Percentiles rank a stretch among this genome's conserved stretches.
Evolutionary conservation across 2,329 filamentous ascomycete genomes (phyloP).

Genomic region (Colletotrichum trifolii): DNA sequence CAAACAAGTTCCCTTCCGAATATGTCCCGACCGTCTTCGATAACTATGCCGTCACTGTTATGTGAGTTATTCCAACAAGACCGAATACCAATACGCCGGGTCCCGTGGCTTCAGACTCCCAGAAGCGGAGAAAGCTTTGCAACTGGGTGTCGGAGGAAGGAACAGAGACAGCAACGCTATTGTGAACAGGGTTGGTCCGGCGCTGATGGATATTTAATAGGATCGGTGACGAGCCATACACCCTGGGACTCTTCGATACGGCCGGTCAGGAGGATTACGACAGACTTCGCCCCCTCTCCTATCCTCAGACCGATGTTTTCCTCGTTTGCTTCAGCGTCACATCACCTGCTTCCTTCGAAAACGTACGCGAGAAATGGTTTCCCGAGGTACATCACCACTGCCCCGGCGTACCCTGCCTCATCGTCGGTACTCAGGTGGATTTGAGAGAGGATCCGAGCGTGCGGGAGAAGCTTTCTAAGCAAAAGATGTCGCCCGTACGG

Average conservation of each 20-base stretch:
- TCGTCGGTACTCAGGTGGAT: slow-evolving; percentile 98
- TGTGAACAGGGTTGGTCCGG: slow-evolving; percentile 8
- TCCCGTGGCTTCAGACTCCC: slow-evolving; percentile 5
- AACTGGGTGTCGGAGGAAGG: too few relatives aligned
- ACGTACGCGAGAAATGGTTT: slow-evolving; percentile 99
- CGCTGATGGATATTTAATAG: slow-evolving; percentile 58
- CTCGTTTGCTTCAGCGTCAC: slow-evolving; percentile 99
- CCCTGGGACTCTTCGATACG: slow-evolving; percentile 96
- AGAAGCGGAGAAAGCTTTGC: not conserved
- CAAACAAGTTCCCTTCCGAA: slow-evolving; percentile 99
- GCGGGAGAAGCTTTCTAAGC: slow-evolving; percentile 90
- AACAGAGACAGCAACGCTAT: too few relatives aligned
- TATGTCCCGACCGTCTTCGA: slow-evolving; percentile 99
- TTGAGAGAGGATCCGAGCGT: slow-evolving; percentile 89
- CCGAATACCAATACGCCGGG: slow-evolving; percentile 7
- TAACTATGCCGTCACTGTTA: slow-evolving; percentile 99
- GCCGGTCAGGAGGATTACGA: slow-evolving; percentile 99
- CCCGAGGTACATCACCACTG: slow-evolving; percentile 99
- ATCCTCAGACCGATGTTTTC: slow-evolving; percentile 98
- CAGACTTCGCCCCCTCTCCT: slow-evolving; percentile 93
- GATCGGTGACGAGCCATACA: slow-evolving; percentile 99
- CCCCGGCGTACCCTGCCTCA: slow-evolving; percentile 95
- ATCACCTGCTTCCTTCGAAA: slow-evolving; percentile 97
- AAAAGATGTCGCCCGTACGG: slow-evolving; percentile 94
- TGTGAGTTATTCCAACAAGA: slow-evolving; percentile 73